These are phyloP conservation scores for Leccinum subrobustum DNA, from an alignment of 1,284 basidiomycete genomes.

Conservation along the genomic window DNA sequence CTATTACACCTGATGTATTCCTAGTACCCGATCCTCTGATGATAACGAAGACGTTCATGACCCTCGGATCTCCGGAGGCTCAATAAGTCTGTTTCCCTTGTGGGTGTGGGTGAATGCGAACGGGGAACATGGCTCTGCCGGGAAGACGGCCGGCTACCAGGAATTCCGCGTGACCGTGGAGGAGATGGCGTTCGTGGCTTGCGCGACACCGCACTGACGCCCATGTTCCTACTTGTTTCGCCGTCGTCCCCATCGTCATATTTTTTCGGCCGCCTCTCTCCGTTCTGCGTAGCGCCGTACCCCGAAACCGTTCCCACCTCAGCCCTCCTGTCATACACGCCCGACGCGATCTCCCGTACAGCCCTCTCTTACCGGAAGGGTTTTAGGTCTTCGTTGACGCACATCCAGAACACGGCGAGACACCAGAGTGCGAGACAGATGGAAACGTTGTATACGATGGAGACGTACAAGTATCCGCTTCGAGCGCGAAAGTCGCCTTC, in stretches of 20 bases:
- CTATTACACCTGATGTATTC: no score
- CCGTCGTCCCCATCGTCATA: conserved; percentile 10
- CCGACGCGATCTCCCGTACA: conserved; percentile 27
- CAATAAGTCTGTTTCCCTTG: not conserved
- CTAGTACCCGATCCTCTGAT: no score
- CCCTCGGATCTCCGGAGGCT: no score
- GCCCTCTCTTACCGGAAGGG: conserved; percentile 66
- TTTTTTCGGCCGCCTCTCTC: conserved; percentile 4
- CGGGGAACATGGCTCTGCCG: not conserved
- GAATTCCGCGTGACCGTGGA: not conserved
- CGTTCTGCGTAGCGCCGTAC: conserved; percentile 27
- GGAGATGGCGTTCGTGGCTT: conserved; percentile 10
- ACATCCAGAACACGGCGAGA: conserved; percentile 93
- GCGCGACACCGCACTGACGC: not conserved
- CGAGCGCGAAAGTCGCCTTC: conserved; percentile 84
- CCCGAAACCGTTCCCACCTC: not conserved
- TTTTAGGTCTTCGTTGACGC: conserved; percentile 81
- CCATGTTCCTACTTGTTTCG: not conserved
- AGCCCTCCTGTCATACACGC: conserved; percentile 9
- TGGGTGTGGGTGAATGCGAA: conserved; percentile 14
- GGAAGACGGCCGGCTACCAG: conserved; percentile 16
- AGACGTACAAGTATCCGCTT: conserved; percentile 93
- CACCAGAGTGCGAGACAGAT: conserved; percentile 82
- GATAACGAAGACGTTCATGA: no score
- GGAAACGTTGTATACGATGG: conserved; percentile 76